Conservation (phyloP, 1,139 yeast species). For the Hansenula lynferdii region DNA sequence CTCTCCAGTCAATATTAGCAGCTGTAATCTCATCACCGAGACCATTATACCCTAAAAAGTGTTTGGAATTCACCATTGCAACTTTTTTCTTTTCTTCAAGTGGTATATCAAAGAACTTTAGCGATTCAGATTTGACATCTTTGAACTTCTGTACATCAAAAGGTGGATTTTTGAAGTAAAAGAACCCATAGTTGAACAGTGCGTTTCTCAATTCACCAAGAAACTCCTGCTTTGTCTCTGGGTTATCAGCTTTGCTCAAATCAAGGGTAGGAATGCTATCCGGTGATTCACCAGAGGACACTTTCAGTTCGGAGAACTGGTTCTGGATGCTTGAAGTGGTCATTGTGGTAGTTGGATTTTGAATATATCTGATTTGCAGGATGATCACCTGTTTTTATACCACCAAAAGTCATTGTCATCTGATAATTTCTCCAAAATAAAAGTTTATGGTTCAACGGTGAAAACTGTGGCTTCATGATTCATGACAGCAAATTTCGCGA, state of each 20-base stretch:
- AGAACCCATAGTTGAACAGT: conserved; percentile 56
- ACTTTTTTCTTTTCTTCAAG: conserved; percentile 43
- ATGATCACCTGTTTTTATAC: no score
- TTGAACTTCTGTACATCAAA: conserved; percentile 30
- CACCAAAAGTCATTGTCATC: no score
- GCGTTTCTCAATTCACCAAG: conserved; percentile 46
- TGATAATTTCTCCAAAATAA: no score
- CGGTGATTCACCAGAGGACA: conserved; percentile 1
- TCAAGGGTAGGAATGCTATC: conserved; percentile 22
- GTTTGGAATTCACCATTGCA: conserved; percentile 60
- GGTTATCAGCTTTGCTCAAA: conserved; percentile 23
- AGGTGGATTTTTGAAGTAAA: conserved; percentile 39
- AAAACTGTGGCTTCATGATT: no score
- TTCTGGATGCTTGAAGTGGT: not conserved
- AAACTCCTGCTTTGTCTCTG: conserved; percentile 38
- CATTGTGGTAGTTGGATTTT: not conserved
- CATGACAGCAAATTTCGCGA: no score
- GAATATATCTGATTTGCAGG: no score
- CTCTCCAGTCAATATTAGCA: conserved; percentile 55
- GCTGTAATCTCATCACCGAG: conserved; percentile 68
- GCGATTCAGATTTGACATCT: conserved; percentile 37
- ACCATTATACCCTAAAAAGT: conserved; percentile 62
- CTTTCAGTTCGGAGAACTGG: not conserved
- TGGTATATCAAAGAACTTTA: conserved; percentile 50
- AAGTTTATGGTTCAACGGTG: no score